A percentile compares a stretch with the other conserved stretches of the same genome.
These are phyloP conservation scores for Gyrodon lividus DNA, from an alignment of 768 basidiomycete genomes.

Conservation along the genomic window DNA sequence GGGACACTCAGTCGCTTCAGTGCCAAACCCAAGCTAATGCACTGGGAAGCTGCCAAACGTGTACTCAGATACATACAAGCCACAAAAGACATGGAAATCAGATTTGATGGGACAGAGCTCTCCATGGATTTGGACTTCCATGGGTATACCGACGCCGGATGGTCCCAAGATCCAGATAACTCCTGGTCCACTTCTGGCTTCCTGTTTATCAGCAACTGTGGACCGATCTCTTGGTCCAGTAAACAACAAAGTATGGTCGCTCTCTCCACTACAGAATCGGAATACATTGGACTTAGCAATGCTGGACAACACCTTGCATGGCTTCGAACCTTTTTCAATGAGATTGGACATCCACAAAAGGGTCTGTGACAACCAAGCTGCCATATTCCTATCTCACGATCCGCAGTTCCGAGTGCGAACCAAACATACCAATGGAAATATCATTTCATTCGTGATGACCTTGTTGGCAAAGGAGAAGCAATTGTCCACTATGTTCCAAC, in stretches of 20 bases:
- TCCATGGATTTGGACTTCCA: neutral
- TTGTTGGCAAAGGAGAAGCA: no score
- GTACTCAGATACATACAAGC: neutral
- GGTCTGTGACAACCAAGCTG: neutral
- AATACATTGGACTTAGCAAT: neutral
- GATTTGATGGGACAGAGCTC: neutral
- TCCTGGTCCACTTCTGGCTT: neutral
- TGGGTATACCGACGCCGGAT: neutral
- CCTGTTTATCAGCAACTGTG: neutral
- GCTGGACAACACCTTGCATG: neutral
- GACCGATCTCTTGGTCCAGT: no score
- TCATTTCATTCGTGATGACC: no score
- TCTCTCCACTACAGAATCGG: no score
- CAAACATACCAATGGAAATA: neutral
- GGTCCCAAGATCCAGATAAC: neutral
- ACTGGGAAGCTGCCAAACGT: constrained; percentile 1
- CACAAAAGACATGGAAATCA: constrained; percentile 1
- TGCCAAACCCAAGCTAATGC: neutral
- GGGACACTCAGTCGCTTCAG: neutral
- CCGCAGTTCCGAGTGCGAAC: neutral
- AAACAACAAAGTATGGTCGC: no score
- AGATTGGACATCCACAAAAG: neutral
- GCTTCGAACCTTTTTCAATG: neutral
- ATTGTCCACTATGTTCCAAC: no score
- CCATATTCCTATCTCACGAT: neutral